phyloP scores from a whole-genome alignment of 140 eudicot genomes.

The Anethum foeniculum region DNA sequence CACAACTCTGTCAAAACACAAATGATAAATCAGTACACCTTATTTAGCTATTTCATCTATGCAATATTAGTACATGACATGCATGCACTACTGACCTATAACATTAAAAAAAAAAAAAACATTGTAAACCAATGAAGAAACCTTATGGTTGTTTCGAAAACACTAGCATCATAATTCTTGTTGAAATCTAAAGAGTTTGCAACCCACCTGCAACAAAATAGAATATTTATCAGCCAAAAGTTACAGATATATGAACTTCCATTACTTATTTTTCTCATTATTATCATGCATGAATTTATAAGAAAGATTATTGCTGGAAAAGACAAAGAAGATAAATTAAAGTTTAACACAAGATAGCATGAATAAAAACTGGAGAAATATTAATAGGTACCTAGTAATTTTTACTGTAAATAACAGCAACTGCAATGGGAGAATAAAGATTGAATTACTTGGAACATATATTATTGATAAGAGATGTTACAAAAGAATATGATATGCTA shows the following conservation, averaged over 20 bases:
- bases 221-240: slow-evolving; percentile 12
- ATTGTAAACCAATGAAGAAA: slow-evolving; percentile 54
- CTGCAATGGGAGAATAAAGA: background rate
- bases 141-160: slow-evolving; percentile 98
- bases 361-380: background rate
- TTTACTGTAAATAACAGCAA: background rate
- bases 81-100: background rate
- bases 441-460: background rate
- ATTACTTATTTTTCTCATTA: background rate
- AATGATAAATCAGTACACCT: slow-evolving; percentile 8
- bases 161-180: slow-evolving; percentile 92
- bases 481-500: background rate
- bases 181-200: slow-evolving; percentile 78
- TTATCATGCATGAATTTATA: background rate
- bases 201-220: slow-evolving; percentile 66
- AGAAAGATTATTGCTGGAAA: background rate
- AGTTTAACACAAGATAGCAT: background rate
- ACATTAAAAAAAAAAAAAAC: background rate
- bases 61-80: background rate
- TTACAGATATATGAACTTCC: background rate
- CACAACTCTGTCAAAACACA: slow-evolving; percentile 54
- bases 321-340: background rate
- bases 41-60: background rate
- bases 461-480: background rate
- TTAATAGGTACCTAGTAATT: background rate